Percentiles rank a stretch among this genome's conserved stretches.
These are phyloP conservation scores for Hippophae tibetana DNA, from an alignment of 306 rosid genomes.

Conservation along the genomic window DNA sequence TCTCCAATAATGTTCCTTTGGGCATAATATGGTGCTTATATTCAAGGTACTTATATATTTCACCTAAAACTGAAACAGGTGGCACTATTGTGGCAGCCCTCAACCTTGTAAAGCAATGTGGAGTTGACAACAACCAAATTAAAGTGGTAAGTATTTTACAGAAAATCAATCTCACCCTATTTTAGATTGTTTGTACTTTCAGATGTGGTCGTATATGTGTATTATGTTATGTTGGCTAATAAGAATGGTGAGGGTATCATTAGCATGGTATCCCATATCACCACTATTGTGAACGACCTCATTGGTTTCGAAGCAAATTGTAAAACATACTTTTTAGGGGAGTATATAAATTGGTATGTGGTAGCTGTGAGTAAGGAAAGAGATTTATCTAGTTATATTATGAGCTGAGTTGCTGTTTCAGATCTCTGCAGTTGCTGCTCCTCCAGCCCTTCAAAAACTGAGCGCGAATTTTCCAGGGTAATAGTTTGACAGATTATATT, in stretches of 20 bases:
- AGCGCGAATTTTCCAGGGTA: slow-evolving; percentile 95
- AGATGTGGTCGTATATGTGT: too few relatives aligned
- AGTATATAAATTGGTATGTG: too few relatives aligned
- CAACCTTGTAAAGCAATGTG: slow-evolving; percentile 60
- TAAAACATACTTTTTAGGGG: too few relatives aligned
- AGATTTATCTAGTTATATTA: background rate
- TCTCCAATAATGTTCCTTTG: too few relatives aligned
- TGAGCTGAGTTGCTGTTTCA: slow-evolving; percentile 22
- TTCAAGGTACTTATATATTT: too few relatives aligned
- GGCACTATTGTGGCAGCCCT: slow-evolving; percentile 83
- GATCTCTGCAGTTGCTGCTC: slow-evolving; percentile 90
- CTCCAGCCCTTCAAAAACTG: slow-evolving; percentile 89
- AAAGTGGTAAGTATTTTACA: slow-evolving; percentile 56
- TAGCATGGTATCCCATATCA: too few relatives aligned
- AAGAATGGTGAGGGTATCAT: too few relatives aligned
- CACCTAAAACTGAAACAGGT: slow-evolving; percentile 27
- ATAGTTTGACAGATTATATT: background rate
- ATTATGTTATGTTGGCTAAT: too few relatives aligned
- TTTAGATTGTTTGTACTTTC: too few relatives aligned
- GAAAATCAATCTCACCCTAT: background rate
- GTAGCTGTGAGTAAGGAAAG: background rate
- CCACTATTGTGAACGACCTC: too few relatives aligned
- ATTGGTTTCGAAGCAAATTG: too few relatives aligned
- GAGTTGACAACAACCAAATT: slow-evolving; percentile 60
- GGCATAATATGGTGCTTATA: too few relatives aligned